These are phyloP conservation scores for Starmerella asiatica DNA, from an alignment of 805 yeast genomes.

Conservation along the genomic window DNA sequence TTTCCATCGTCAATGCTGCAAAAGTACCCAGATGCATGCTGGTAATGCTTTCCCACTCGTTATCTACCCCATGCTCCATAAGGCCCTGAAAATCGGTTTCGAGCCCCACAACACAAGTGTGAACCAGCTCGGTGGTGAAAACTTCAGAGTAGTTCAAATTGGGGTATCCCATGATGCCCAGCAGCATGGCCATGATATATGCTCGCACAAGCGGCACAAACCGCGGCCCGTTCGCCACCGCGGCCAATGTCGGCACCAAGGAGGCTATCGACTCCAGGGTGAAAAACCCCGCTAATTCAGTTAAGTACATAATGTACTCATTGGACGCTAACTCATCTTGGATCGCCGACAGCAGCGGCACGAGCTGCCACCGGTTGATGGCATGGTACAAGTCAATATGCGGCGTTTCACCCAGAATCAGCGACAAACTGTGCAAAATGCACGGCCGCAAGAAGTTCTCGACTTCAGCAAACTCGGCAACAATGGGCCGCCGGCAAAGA, in stretches of 20 bases:
- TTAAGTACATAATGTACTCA: neutral
- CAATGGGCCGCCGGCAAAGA: slow-evolving; percentile 3
- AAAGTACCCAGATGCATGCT: too few relatives aligned
- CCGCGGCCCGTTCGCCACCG: neutral
- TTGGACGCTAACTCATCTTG: neutral
- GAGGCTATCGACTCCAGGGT: neutral
- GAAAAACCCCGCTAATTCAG: neutral
- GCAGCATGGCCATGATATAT: too few relatives aligned
- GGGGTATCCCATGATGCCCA: too few relatives aligned
- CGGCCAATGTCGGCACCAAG: neutral
- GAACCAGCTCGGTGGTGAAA: too few relatives aligned
- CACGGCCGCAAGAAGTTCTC: neutral
- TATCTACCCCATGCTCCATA: too few relatives aligned
- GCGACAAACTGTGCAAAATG: slow-evolving; percentile 3
- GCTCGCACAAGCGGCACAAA: too few relatives aligned
- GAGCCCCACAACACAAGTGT: too few relatives aligned
- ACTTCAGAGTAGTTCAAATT: too few relatives aligned
- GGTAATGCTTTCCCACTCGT: too few relatives aligned
- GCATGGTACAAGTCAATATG: neutral
- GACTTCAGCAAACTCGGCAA: neutral
- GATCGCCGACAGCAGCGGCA: slow-evolving; percentile 3
- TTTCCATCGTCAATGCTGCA: too few relatives aligned
- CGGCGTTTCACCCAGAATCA: neutral
- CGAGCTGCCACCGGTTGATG: slow-evolving; percentile 1
- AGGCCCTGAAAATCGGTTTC: too few relatives aligned